A percentile compares a stretch with the other conserved stretches of the same genome.
phyloP scores from a whole-genome alignment of 495 filamentous ascomycete species.

The Lasiosphaeria ovina region DNA sequence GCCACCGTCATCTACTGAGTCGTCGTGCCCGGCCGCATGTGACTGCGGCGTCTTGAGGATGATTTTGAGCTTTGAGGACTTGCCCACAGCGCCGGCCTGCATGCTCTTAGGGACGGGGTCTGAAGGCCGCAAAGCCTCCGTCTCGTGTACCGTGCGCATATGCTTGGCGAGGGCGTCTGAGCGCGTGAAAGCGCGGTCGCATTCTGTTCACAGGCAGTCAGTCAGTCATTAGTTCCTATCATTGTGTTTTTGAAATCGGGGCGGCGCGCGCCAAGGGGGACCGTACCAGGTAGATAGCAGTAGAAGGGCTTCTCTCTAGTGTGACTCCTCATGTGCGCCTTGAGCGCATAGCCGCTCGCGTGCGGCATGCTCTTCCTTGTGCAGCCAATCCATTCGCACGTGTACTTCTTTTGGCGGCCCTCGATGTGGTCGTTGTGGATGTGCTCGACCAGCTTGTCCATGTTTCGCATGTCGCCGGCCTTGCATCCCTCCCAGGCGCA shows the following conservation, averaged over 20 bases:
- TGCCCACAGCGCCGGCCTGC: slow-evolving; percentile 52
- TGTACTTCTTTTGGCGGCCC: slow-evolving; percentile 67
- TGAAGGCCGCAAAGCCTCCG: slow-evolving; percentile 83
- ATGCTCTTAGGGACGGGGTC: slow-evolving; percentile 79
- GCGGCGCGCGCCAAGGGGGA: neutral
- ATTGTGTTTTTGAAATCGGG: neutral
- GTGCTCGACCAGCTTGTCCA: slow-evolving; percentile 90
- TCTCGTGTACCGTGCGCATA: slow-evolving; percentile 98
- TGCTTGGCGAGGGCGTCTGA: slow-evolving; percentile 97
- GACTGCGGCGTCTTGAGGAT: slow-evolving; percentile 55
- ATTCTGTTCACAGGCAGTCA: slow-evolving; percentile 58
- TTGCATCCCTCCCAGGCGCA: slow-evolving; percentile 89
- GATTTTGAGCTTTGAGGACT: slow-evolving; percentile 66
- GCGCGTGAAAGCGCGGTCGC: slow-evolving; percentile 93
- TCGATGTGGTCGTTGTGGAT: slow-evolving; percentile 93
- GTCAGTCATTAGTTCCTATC: neutral
- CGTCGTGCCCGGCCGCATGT: slow-evolving; percentile 54
- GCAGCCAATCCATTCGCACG: slow-evolving; percentile 93
- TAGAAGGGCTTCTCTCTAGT: slow-evolving; percentile 98
- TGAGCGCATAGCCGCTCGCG: slow-evolving; percentile 90
- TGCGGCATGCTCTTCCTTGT: slow-evolving; percentile 81
- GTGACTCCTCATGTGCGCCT: slow-evolving; percentile 96
- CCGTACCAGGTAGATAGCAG: slow-evolving; percentile 82
- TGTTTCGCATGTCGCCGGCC: slow-evolving; percentile 78
- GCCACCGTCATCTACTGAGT: slow-evolving; percentile 51